Base-by-base conservation (phyloP, 208 protist genomes). In the Wallacemonas sp. region DNA sequence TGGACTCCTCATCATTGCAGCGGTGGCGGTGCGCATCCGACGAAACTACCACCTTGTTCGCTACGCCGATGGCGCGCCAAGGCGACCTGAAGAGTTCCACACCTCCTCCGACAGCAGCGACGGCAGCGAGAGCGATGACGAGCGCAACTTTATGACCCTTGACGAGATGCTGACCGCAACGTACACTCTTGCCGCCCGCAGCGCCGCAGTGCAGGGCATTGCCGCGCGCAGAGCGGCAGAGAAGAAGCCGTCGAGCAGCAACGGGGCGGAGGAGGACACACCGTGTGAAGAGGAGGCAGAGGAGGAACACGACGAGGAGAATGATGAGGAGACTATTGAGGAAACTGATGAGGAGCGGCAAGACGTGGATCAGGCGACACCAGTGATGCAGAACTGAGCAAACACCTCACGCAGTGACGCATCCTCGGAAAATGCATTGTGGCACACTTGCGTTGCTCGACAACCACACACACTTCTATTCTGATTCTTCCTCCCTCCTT, bases 31-130 rank as follows among this genome's bases (percentile, higher is more conserved):
- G 18, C 57, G 33, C 22, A 25, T 65, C 31, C 39, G 41, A 12
- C 2, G 38, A 7, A 72, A 72, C 31, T 49, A 65, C 33, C 31
- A 66, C 31, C 70, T 70, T 25, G 71, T 78, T 22, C 71, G 66
- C 63, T 81, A 78, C 61, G 78, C 74, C 28, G 33, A 41, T 48
- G 50, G 68, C 36, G 45, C 72, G 55, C 52, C 65, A 46, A 48
- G 70, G 61, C 26, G 44, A 8, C 39, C 50, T 38, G 42, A 67
- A 32, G 36, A 71, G 57, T 44, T 41, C 49, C 26, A 63, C 49
- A 26, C 42, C 62, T 70, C 63, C 2, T 54, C 64, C 3, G 38
- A 63, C 45, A 61, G 50, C 8, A 68, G 64, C 42, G 44, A 63
- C 1, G 54, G 66, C 14, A 50, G 45, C 18, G n/a, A 57, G n/a